These are phyloP conservation scores for Parachaetomium inaequale DNA, from an alignment of 495 filamentous ascomycete genomes.

Conservation along the genomic window DNA sequence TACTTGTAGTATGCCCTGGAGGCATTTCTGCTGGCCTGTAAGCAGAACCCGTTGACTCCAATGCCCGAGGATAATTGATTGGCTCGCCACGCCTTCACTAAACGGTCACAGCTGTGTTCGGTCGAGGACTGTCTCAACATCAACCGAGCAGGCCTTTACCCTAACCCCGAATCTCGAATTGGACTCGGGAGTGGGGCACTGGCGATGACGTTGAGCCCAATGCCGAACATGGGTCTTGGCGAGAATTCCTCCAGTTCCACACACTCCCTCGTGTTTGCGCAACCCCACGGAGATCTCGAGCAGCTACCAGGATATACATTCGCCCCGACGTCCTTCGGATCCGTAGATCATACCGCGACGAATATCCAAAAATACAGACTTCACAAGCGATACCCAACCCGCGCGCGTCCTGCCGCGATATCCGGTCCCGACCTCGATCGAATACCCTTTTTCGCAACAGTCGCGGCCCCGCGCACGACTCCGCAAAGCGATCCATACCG, in stretches of 20 bases:
- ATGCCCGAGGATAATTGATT: no score
- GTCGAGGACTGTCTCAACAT: no score
- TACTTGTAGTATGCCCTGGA: no score
- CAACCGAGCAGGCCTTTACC: not conserved
- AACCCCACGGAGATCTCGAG: not conserved
- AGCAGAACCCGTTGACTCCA: no score
- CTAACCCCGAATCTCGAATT: conserved; percentile 15
- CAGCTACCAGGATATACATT: not conserved
- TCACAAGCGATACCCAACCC: not conserved
- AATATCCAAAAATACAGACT: not conserved
- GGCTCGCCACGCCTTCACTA: no score
- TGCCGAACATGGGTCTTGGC: not conserved
- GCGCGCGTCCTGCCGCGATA: not conserved
- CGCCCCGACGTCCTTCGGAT: not conserved
- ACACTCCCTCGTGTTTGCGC: not conserved
- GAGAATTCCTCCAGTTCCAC: not conserved
- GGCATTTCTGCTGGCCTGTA: no score
- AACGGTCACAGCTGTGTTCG: no score
- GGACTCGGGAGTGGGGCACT: conserved; percentile 1
- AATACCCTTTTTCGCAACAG: not conserved
- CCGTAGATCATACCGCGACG: not conserved
- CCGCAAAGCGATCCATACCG: not conserved
- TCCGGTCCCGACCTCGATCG: not conserved
- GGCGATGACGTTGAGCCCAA: conserved; percentile 6
- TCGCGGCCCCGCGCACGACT: not conserved